These are phyloP conservation scores for Lipomyces spencermartinsiae DNA, from an alignment of 805 yeast genomes.

Conservation along the genomic window DNA sequence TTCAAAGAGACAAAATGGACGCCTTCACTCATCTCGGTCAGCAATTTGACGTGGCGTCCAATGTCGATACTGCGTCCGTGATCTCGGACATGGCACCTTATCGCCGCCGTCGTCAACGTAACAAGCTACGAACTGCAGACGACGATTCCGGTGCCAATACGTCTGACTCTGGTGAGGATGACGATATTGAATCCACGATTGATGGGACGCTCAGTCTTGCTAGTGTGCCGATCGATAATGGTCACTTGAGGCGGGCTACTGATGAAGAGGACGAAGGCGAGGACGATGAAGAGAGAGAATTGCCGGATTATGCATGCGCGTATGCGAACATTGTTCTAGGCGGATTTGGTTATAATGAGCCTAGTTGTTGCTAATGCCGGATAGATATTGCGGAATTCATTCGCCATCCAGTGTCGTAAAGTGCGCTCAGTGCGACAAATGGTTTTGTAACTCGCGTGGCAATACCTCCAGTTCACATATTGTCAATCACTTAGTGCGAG, in stretches of 20 bases:
- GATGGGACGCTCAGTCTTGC: slow-evolving; percentile 38
- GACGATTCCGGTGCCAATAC: slow-evolving; percentile 17
- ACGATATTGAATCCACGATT: slow-evolving; percentile 33
- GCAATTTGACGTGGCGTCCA: slow-evolving; percentile 32
- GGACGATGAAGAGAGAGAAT: slow-evolving; percentile 38
- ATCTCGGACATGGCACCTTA: slow-evolving; percentile 42
- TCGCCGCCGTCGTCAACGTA: slow-evolving; percentile 35
- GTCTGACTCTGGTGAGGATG: slow-evolving; percentile 30
- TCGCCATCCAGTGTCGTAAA: slow-evolving; percentile 69
- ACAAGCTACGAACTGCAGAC: slow-evolving; percentile 16
- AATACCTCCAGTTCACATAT: slow-evolving; percentile 74
- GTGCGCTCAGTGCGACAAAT: slow-evolving; percentile 76
- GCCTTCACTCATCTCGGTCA: slow-evolving; percentile 34
- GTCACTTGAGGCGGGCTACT: slow-evolving; percentile 15
- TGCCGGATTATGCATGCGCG: slow-evolving; percentile 57
- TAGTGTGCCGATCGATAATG: slow-evolving; percentile 24
- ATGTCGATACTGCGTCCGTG: slow-evolving; percentile 42
- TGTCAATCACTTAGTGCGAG: slow-evolving; percentile 79
- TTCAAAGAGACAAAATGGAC: slow-evolving; percentile 24
- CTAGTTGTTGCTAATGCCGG: not conserved
- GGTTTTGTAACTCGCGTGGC: slow-evolving; percentile 86
- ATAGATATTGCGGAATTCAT: slow-evolving; percentile 74
- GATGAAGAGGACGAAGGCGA: slow-evolving; percentile 36
- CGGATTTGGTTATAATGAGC: not conserved
- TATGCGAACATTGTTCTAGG: slow-evolving; percentile 22